Evolutionary conservation across 192 early-diverging fungal species (phyloP).

Genomic region (Geosiphon pyriformis): DNA sequence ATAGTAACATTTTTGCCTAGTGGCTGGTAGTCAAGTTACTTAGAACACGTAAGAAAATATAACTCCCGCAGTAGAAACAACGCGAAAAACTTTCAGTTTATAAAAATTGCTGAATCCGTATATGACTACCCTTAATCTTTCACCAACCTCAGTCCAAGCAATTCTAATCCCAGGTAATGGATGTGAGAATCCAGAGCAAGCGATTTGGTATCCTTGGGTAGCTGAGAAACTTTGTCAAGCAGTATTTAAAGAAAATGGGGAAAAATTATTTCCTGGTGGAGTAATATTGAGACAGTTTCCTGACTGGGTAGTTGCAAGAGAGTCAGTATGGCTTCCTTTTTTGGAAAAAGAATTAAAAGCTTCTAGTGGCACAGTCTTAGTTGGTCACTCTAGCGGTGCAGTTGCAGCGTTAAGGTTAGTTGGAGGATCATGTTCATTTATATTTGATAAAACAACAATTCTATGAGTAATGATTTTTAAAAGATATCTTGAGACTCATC

Average conservation of each 20-base stretch:
- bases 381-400: constrained; percentile 36
- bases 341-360: constrained; percentile 33
- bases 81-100: no score
- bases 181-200: constrained; percentile 30
- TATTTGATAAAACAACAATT: not conserved
- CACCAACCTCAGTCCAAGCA: constrained; percentile 24
- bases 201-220: constrained; percentile 38
- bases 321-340: constrained; percentile 32
- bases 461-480: not conserved
- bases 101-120: no score
- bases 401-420: constrained; percentile 21
- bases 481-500: constrained; percentile 31
- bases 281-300: constrained; percentile 33
- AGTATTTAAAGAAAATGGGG: constrained; percentile 14
- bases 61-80: no score
- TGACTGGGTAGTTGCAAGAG: constrained; percentile 32
- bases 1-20: no score
- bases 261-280: constrained; percentile 28
- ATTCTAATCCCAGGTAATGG: constrained; percentile 38
- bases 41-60: no score
- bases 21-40: no score
- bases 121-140: not conserved
- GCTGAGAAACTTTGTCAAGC: constrained; percentile 26
- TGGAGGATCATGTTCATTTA: not conserved
- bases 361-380: constrained; percentile 28